Conservation (phyloP, 2,329 filamentous ascomycete species). For the Xylariaceae sp. region DNA sequence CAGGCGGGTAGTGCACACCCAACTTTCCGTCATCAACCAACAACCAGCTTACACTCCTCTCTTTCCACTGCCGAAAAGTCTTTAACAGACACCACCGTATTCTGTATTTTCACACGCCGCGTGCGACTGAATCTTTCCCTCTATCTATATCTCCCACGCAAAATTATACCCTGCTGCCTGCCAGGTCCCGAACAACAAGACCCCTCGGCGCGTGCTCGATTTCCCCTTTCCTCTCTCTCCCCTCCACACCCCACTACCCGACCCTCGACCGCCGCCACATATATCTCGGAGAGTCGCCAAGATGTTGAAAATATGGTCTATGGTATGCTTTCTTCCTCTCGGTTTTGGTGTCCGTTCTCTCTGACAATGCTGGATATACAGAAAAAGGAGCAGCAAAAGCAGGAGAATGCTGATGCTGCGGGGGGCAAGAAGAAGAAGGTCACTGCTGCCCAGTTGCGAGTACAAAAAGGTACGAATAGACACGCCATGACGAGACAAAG, state of each 20-base stretch:
- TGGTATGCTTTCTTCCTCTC: constrained; percentile 58
- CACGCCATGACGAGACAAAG: background rate
- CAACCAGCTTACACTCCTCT: background rate
- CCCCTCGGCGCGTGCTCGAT: background rate
- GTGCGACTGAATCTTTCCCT: background rate
- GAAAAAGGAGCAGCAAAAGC: constrained; percentile 97
- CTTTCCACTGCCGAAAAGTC: too few species aligned
- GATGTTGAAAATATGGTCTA: constrained; percentile 99
- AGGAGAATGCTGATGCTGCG: constrained; percentile 72
- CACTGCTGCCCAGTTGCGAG: constrained; percentile 88
- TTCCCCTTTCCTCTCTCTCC: background rate
- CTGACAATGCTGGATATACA: constrained; percentile 43
- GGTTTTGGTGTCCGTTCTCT: background rate
- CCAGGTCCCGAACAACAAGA: background rate
- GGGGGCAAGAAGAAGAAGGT: constrained; percentile 97
- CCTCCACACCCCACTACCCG: background rate
- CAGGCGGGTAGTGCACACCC: too few species aligned
- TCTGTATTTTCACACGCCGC: background rate
- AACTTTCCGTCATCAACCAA: too few species aligned
- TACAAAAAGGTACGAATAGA: constrained; percentile 89
- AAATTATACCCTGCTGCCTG: background rate
- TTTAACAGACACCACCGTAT: background rate
- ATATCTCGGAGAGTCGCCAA: constrained; percentile 37
- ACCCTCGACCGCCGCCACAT: background rate
- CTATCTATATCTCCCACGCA: background rate